phyloP scores from a whole-genome alignment of 352 stramenopile genomes.

The Phytophthora podocarpi region DNA sequence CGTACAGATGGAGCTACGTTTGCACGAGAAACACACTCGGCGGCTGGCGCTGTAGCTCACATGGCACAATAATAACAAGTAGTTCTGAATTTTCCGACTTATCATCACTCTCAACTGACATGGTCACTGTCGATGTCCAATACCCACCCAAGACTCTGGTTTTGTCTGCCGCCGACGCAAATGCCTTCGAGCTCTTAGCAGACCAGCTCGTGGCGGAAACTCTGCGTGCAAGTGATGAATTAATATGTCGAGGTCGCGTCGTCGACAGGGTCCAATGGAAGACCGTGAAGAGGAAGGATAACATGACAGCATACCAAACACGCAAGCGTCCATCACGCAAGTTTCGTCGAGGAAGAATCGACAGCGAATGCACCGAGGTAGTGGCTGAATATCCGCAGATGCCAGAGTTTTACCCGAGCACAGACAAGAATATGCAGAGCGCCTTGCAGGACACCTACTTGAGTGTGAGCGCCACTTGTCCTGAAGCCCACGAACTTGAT shows the following conservation, averaged over 20 bases:
- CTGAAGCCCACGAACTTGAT: conserved; percentile 16
- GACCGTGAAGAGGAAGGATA: conserved; percentile 44
- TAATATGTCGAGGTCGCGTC: conserved; percentile 35
- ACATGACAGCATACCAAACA: conserved; percentile 45
- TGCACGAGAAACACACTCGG: too few relatives aligned
- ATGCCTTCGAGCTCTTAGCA: conserved; percentile 42
- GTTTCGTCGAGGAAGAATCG: conserved; percentile 8
- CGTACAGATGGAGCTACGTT: conserved; percentile 3
- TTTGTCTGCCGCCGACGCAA: conserved; percentile 41
- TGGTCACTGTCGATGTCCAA: background rate
- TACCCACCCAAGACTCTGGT: conserved; percentile 14
- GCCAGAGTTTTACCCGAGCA: conserved; percentile 27
- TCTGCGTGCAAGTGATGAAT: conserved; percentile 51
- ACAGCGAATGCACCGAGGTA: conserved; percentile 22
- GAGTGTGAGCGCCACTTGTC: conserved; percentile 15
- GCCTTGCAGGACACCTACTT: conserved; percentile 13
- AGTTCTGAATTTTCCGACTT: conserved; percentile 9
- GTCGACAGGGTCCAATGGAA: conserved; percentile 51
- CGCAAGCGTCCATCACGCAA: conserved; percentile 7
- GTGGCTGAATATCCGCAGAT: conserved; percentile 25
- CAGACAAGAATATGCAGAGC: conserved; percentile 12
- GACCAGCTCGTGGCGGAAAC: conserved; percentile 60
- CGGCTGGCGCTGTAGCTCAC: too few relatives aligned
- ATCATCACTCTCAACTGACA: background rate
- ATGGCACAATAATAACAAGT: too few relatives aligned